phyloP scores from a whole-genome alignment of 169 alveolate genomes.

The Amoebophrya sp. region DNA sequence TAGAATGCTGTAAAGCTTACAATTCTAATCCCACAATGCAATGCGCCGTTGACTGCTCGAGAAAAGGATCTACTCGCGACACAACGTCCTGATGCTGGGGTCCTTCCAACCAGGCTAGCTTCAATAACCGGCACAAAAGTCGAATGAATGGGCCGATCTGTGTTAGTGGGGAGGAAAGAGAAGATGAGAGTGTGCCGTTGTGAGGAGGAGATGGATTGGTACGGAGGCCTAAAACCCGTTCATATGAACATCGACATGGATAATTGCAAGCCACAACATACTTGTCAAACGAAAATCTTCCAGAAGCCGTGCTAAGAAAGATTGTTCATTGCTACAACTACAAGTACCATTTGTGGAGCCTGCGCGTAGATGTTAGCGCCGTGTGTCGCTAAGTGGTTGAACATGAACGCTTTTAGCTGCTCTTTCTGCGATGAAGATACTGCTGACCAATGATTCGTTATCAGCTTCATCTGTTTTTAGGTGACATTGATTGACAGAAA shows the following conservation, averaged over 20 bases:
- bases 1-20: conserved; percentile 42
- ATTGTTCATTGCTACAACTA: too few species aligned
- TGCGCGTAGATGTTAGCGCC: not conserved
- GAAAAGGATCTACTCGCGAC: conserved; percentile 61
- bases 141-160: conserved; percentile 59
- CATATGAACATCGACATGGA: not conserved
- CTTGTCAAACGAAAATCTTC: not conserved
- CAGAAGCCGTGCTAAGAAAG: not conserved
- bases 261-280: not conserved
- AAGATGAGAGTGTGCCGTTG: not conserved
- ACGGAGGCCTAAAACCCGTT: not conserved
- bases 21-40: conserved; percentile 82
- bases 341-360: not conserved
- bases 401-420: conserved; percentile 71
- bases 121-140: conserved; percentile 71
- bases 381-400: conserved; percentile 57
- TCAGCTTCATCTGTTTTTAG: conserved; percentile 56
- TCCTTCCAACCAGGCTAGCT: conserved; percentile 78
- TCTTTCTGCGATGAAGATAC: conserved; percentile 71
- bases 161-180: too few species aligned
- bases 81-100: conserved; percentile 62
- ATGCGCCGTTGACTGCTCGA: conserved; percentile 76
- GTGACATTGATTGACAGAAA: too few species aligned
- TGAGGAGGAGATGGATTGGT: not conserved
- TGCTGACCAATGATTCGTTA: conserved; percentile 71